Percentiles rank a stretch among this genome's conserved stretches.
phyloP scores from a whole-genome alignment of 805 yeast genomes.

The Candida andamanensis region DNA sequence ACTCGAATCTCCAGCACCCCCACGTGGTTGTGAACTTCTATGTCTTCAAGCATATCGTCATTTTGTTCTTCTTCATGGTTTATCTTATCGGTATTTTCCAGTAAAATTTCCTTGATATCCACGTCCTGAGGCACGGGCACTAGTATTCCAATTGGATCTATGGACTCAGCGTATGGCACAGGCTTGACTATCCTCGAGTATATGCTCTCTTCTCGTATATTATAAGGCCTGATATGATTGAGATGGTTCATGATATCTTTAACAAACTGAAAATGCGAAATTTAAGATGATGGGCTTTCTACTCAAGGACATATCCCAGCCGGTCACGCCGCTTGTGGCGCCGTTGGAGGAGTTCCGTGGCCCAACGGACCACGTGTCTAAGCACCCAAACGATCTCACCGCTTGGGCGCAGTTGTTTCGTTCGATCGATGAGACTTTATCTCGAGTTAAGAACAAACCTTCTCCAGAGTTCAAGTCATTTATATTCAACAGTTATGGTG shows the following conservation, averaged over 20 bases:
- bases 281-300: too few species aligned
- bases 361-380: constrained; percentile 4
- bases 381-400: constrained; percentile 26
- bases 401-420: constrained; percentile 38
- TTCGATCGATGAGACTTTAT: constrained; percentile 18
- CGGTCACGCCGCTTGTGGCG: neutral
- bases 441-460: constrained; percentile 10
- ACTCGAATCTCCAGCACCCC: constrained; percentile 28
- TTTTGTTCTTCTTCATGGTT: constrained; percentile 9
- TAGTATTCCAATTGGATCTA: constrained; percentile 5
- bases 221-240: constrained; percentile 7
- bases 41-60: constrained; percentile 6
- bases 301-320: constrained; percentile 1
- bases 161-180: constrained; percentile 3
- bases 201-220: constrained; percentile 2
- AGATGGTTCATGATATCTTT: neutral
- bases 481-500: constrained; percentile 15
- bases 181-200: neutral
- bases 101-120: constrained; percentile 13
- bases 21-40: constrained; percentile 11
- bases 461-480: constrained; percentile 15
- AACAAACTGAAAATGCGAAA: constrained; percentile 5
- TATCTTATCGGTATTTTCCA: constrained; percentile 9
- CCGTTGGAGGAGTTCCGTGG: constrained; percentile 8
- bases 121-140: constrained; percentile 15